Conservation (phyloP, 371 early-diverging fungal species). For the Phascolomyces articulosus region DNA sequence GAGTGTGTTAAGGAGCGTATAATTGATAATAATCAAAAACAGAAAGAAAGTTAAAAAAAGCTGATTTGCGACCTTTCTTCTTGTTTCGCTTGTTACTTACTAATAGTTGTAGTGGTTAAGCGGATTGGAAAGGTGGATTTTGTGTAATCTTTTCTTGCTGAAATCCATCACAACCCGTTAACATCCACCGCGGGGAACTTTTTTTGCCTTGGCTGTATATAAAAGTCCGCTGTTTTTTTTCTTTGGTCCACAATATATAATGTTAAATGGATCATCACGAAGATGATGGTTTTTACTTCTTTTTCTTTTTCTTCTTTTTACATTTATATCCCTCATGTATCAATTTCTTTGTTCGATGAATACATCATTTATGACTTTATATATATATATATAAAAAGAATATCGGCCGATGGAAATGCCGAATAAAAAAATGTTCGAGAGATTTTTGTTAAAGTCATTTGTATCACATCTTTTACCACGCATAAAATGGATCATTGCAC, state of each 20-base stretch:
- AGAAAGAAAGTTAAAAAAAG: background rate
- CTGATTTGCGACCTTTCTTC: background rate
- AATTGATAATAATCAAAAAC: background rate
- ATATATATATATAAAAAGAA: too few species aligned
- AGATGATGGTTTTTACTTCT: too few species aligned
- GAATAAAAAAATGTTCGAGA: background rate
- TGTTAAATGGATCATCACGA: too few species aligned
- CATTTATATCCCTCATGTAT: background rate
- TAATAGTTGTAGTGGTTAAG: too few species aligned
- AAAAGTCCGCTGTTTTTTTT: too few species aligned
- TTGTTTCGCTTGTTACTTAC: background rate
- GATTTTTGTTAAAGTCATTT: too few species aligned
- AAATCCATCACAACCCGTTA: background rate
- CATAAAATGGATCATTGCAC: too few species aligned
- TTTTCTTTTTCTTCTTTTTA: background rate
- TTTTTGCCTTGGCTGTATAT: background rate
- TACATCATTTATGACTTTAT: too few species aligned
- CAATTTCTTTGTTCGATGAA: too few species aligned
- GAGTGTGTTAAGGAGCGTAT: conserved; percentile 13
- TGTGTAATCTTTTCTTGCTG: background rate
- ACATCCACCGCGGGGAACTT: background rate
- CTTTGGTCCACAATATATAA: too few species aligned
- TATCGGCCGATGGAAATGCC: background rate
- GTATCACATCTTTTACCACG: too few species aligned
- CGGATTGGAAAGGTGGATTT: too few species aligned